Evolutionary conservation across 1,284 basidiomycete species (phyloP).

Genomic region (Boletus sp.): DNA sequence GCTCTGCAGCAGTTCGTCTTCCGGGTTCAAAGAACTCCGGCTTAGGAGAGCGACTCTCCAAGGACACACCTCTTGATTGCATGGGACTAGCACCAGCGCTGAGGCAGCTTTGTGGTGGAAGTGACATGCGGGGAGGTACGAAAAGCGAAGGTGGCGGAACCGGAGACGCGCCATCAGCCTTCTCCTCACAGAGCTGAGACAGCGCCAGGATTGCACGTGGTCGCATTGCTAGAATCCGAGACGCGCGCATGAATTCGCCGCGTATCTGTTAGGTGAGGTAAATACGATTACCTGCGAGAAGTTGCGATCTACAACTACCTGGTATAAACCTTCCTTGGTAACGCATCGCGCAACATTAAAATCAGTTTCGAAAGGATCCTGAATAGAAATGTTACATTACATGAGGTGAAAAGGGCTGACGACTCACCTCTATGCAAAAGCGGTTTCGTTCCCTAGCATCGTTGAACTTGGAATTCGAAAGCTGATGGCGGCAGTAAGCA

Average conservation of each 20-base stretch:
- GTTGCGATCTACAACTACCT: conserved; percentile 42
- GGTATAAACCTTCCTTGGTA: conserved; percentile 93
- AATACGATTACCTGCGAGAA: neutral
- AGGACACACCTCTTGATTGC: conserved; percentile 44
- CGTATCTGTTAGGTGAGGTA: conserved; percentile 65
- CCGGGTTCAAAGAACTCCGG: conserved; percentile 44
- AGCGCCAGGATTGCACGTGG: conserved; percentile 79
- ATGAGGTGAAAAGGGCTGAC: conserved; percentile 8
- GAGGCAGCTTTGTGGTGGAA: conserved; percentile 67
- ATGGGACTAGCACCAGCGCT: conserved; percentile 59
- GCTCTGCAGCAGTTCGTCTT: conserved; percentile 29
- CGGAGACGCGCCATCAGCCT: conserved; percentile 45
- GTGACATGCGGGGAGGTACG: conserved; percentile 49
- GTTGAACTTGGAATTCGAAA: conserved; percentile 54
- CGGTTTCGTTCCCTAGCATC: conserved; percentile 86
- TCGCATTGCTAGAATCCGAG: conserved; percentile 73
- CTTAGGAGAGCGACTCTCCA: conserved; percentile 49
- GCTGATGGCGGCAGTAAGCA: conserved; percentile 22
- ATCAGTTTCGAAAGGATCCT: conserved; percentile 95
- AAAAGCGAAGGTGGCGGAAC: conserved; percentile 47
- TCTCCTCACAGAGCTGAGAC: conserved; percentile 81
- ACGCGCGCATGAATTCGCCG: conserved; percentile 97
- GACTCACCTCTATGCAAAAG: conserved; percentile 83
- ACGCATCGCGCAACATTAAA: conserved; percentile 97
- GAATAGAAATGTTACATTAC: conserved; percentile 11